These are phyloP conservation scores for Fusarium sp. DNA, from an alignment of 2,329 filamentous ascomycete species.

Conservation along the genomic window DNA sequence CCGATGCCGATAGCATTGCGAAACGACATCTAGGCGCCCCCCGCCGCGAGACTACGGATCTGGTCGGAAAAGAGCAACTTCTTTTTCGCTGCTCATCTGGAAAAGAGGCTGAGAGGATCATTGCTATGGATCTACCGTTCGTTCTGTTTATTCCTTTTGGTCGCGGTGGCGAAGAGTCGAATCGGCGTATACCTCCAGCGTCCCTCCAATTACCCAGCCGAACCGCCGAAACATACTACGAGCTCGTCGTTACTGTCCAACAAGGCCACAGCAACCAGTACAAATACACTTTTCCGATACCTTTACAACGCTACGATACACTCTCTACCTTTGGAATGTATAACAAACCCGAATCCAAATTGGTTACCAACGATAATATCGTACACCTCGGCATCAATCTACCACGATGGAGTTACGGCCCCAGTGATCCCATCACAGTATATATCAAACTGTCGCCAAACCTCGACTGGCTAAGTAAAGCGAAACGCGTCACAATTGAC, in stretches of 20 bases:
- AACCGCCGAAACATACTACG: conserved; percentile 97
- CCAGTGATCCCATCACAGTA: conserved; percentile 92
- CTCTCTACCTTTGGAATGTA: conserved; percentile 99
- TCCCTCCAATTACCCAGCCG: conserved; percentile 90
- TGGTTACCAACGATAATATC: conserved; percentile 87
- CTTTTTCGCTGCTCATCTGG: conserved; percentile 88
- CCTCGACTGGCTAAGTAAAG: conserved; percentile 89
- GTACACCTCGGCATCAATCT: conserved; percentile 92
- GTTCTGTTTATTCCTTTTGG: conserved; percentile 98
- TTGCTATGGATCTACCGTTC: conserved; percentile 97
- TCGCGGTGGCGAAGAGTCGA: conserved; percentile 88
- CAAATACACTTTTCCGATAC: conserved; percentile 91
- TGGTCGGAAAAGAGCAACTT: conserved; percentile 95
- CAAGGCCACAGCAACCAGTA: conserved; percentile 88
- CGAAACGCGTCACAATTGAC: conserved; percentile 90
- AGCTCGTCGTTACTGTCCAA: conserved; percentile 94
- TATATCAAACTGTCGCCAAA: conserved; percentile 96
- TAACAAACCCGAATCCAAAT: conserved; percentile 91
- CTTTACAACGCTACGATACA: conserved; percentile 93
- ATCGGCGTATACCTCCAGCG: conserved; percentile 89
- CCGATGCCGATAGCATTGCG: conserved; percentile 91
- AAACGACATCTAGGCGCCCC: conserved; percentile 93
- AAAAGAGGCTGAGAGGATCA: conserved; percentile 86
- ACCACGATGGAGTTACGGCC: conserved; percentile 96
- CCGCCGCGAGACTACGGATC: conserved; percentile 88